These are phyloP conservation scores for Acacia concinna DNA, from an alignment of 331 rosid species.

Conservation along the genomic window DNA sequence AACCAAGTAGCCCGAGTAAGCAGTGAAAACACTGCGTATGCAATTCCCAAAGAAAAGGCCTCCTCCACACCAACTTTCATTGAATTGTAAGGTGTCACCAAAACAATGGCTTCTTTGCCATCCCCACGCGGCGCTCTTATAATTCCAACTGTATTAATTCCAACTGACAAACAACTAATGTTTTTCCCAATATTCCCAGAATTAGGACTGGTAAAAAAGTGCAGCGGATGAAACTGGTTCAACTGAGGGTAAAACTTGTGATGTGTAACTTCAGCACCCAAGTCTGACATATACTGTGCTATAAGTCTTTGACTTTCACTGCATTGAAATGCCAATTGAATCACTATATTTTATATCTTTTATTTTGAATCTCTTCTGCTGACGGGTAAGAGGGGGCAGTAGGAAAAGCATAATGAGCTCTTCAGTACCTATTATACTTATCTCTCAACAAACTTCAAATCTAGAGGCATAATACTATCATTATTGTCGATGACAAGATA, in stretches of 20 bases:
- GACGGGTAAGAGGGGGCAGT: not conserved
- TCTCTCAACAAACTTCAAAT: conserved; percentile 5
- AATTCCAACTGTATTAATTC: conserved; percentile 79
- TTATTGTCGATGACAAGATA: not conserved
- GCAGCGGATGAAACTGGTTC: conserved; percentile 65
- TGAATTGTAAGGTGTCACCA: conserved; percentile 84
- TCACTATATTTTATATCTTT: conserved; percentile 15
- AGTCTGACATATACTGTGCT: conserved; percentile 64
- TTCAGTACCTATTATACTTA: conserved; percentile 2
- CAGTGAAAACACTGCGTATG: conserved; percentile 82
- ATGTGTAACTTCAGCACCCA: conserved; percentile 79
- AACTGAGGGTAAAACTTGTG: conserved; percentile 73
- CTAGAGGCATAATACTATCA: not conserved
- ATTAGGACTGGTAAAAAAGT: conserved; percentile 78
- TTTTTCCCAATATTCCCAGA: conserved; percentile 52
- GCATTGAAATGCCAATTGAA: conserved; percentile 24
- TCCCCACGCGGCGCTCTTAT: conserved; percentile 92
- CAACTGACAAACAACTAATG: conserved; percentile 61
- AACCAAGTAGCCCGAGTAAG: conserved; percentile 87
- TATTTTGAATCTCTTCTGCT: not conserved
- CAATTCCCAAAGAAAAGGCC: conserved; percentile 76
- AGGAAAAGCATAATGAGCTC: not conserved
- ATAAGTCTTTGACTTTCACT: conserved; percentile 68
- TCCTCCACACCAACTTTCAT: conserved; percentile 50
- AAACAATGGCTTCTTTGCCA: conserved; percentile 95